Evolutionary conservation across 2,329 filamentous ascomycete genomes (phyloP).

Genomic region (Drechmeria coniospora): DNA sequence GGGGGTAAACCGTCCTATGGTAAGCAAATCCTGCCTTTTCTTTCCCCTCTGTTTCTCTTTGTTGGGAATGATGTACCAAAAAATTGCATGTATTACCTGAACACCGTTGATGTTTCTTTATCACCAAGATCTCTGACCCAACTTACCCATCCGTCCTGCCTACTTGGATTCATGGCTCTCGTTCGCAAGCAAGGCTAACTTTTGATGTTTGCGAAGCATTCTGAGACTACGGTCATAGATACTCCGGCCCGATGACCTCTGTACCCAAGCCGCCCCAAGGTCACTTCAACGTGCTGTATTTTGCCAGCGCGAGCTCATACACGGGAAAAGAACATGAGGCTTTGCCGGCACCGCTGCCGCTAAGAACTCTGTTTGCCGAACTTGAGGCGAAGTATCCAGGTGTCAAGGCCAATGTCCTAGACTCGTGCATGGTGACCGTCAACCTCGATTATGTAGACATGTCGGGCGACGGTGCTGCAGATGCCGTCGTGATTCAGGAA

Average conservation of each 20-base stretch:
- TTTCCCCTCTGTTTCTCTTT: constrained; percentile 3
- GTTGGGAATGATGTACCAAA: constrained; percentile 33
- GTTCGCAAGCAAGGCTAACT: constrained; percentile 1
- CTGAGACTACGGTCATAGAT: not conserved
- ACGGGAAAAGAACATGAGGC: constrained; percentile 52
- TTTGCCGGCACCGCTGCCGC: constrained; percentile 48
- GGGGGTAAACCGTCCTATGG: constrained; percentile 1
- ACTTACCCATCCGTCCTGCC: constrained; percentile 8
- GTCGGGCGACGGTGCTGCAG: constrained; percentile 25
- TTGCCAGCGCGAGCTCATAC: constrained; percentile 58
- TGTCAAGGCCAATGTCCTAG: constrained; percentile 51
- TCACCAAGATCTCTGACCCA: constrained; percentile 60
- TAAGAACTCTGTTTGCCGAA: constrained; percentile 46
- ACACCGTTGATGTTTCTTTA: constrained; percentile 41
- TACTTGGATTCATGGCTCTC: constrained; percentile 2
- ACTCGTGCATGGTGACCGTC: constrained; percentile 61
- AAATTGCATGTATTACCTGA: constrained; percentile 47
- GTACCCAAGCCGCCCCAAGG: constrained; percentile 35
- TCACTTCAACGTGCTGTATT: constrained; percentile 72
- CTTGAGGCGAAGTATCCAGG: constrained; percentile 58
- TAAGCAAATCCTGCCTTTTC: constrained; percentile 4
- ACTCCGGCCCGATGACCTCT: constrained; percentile 16
- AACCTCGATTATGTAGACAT: constrained; percentile 72
- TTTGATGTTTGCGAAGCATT: not conserved
- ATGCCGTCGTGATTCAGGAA: constrained; percentile 40